Evolutionary conservation across 2,329 filamentous ascomycete genomes (phyloP), one percentile per base, ranked within the genome.

Genomic region (Capronia epimyces): DNA sequence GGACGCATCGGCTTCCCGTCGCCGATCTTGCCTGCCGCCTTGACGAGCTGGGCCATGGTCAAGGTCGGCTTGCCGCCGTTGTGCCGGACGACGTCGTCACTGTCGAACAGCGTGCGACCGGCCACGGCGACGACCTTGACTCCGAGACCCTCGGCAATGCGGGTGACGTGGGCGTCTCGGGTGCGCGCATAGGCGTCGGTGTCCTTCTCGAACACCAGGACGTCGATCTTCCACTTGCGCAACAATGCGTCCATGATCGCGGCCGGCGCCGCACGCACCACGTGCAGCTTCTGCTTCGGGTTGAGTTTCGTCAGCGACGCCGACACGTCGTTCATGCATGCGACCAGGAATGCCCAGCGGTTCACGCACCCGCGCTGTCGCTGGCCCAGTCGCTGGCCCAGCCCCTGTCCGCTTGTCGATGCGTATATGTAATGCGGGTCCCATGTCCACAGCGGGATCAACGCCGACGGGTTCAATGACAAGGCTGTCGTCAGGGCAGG

Each of bases 391-490:
- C n/a, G n/a, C n/a, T n/a, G n/a, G n/a, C n/a, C n/a, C n/a, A n/a
- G n/a, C n/a, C n/a, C n/a, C n/a, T n/a, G n/a, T n/a, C n/a, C n/a
- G n/a, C n/a, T n/a, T n/a, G n/a, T n/a, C n/a, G n/a, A n/a, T n/a
- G n/a, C n/a, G n/a, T n/a, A n/a, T n/a, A 89, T 84, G 64, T 89
- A 89, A 65, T 89, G 84, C 50, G 85, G 85, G 64, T 89, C 86
- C 84, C 85, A 90, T 1, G 83, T 87, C 75, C 86, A 90, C 40
- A 89, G 78, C 1, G 85, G 86, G 72, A 84, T 89, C 21, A 90
- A 71, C 16, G 77, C 80, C 46, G 78, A 77, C 1, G 86, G 84
- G 0, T 85, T 74, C 5, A 89, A 73, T 51, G 85, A 82, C 6
- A 90, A 68, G 0, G 86, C 86, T 1, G 84, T 84, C 64, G 82